Percentiles rank a stretch among this genome's conserved stretches.
These are phyloP conservation scores for Naganishia vaughanmartiniae DNA, from an alignment of 768 basidiomycete genomes.

Conservation along the genomic window DNA sequence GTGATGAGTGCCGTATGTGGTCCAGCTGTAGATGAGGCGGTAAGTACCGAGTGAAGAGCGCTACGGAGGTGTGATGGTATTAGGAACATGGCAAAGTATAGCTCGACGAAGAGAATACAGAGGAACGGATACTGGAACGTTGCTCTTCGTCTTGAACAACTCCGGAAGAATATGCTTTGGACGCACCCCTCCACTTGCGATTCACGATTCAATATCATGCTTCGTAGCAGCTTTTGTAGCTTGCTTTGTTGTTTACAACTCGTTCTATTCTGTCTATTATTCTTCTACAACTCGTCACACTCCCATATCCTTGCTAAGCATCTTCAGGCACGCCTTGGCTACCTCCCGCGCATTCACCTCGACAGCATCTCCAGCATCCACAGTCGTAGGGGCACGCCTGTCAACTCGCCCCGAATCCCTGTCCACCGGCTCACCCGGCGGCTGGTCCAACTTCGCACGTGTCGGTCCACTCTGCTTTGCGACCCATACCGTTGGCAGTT, in stretches of 20 bases:
- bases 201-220: too few relatives aligned
- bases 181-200: background rate
- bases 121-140: background rate
- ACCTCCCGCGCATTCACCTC: conserved; percentile 23
- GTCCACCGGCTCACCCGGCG: conserved; percentile 37
- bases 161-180: background rate
- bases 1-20: conserved; percentile 15
- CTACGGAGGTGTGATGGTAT: conserved; percentile 17
- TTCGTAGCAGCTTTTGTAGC: too few relatives aligned
- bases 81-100: background rate
- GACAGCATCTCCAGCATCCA: conserved; percentile 48
- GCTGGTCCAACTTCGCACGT: background rate
- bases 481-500: conserved; percentile 69
- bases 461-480: conserved; percentile 28
- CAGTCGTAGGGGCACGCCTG: background rate
- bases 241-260: background rate
- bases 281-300: background rate
- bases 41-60: conserved; percentile 13
- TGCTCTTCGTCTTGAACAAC: too few relatives aligned
- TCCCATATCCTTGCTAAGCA: conserved; percentile 17
- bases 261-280: background rate
- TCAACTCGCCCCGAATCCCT: conserved; percentile 31
- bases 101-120: background rate
- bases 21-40: background rate
- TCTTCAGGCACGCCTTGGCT: conserved; percentile 22